Conservation (phyloP, 441 rosid genomes). For the Euphorbia schlechtendalii region DNA sequence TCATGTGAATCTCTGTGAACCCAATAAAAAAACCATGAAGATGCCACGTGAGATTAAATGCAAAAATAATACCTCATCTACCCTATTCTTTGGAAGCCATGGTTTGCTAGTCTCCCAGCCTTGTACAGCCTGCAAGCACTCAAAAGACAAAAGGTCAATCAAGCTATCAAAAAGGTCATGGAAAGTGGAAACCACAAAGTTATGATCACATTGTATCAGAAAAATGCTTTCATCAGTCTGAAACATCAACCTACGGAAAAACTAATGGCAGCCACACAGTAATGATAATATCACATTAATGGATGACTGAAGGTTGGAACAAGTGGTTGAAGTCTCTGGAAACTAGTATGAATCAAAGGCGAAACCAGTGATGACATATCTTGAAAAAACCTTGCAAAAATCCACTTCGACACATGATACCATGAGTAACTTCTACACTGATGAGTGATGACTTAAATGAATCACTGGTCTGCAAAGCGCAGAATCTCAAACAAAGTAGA, state of each 20-base stretch:
- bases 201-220: not conserved
- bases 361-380: not conserved
- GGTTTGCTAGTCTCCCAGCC: constrained; percentile 75
- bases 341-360: not conserved
- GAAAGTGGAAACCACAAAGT: not conserved
- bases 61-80: constrained; percentile 55
- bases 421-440: not conserved
- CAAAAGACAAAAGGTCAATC: constrained; percentile 20
- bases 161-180: not conserved
- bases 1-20: not conserved
- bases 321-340: not conserved
- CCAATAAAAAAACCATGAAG: not conserved
- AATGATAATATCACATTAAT: not conserved
- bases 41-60: no score
- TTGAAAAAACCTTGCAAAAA: not conserved
- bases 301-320: not conserved
- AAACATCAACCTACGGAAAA: constrained; percentile 5
- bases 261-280: not conserved
- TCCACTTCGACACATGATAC: not conserved
- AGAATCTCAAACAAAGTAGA: not conserved
- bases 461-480: not conserved
- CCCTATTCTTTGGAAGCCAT: constrained; percentile 81
- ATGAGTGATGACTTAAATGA: not conserved
- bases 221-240: not conserved
- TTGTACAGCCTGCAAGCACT: constrained; percentile 43